These are phyloP conservation scores for Solanum lignicaule DNA, from an alignment of 257 asterid species.

Conservation along the genomic window DNA sequence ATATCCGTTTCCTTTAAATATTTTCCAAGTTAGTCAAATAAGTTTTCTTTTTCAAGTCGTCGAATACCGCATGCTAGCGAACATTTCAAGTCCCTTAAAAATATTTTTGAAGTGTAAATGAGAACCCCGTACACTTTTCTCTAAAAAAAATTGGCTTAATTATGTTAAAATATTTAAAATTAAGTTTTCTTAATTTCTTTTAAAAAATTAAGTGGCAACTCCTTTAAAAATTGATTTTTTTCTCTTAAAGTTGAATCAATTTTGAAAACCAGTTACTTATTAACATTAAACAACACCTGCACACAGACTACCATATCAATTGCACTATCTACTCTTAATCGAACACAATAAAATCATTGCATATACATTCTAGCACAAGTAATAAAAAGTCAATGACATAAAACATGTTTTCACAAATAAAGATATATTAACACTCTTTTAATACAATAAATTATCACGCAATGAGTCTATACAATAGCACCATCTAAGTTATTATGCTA, in stretches of 20 bases:
- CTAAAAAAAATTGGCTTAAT: neutral
- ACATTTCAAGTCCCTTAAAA: neutral
- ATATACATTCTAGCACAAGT: neutral
- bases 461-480: neutral
- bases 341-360: neutral
- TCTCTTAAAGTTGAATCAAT: neutral
- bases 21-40: neutral
- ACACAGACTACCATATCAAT: neutral
- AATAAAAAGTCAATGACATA: neutral
- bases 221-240: no score
- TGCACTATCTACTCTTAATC: neutral
- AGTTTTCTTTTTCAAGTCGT: neutral
- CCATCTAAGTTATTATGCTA: neutral
- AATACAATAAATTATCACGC: neutral
- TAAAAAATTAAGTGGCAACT: neutral
- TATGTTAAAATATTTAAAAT: neutral
- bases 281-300: neutral
- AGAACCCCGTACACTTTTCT: neutral
- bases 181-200: no score
- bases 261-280: no score
- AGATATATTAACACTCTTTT: neutral
- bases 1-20: no score
- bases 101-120: neutral
- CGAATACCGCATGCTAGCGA: neutral
- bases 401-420: neutral